Conservation (phyloP, 73 alveolate species). For the Symbiodinium pilosum region DNA sequence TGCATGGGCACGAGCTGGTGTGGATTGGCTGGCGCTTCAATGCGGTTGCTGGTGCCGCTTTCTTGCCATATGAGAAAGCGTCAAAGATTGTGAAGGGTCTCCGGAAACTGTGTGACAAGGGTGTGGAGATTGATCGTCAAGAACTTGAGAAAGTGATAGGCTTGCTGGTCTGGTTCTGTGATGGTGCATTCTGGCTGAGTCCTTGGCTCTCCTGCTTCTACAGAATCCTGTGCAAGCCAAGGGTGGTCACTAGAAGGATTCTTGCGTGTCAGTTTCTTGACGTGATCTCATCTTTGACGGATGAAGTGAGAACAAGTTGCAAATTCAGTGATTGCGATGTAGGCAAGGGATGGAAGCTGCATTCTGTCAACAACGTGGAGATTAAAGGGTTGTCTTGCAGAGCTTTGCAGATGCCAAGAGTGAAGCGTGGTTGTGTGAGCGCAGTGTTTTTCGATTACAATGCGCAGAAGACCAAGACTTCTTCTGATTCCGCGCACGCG, state of each 20-base stretch:
- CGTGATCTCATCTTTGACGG: not conserved
- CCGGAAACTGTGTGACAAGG: not conserved
- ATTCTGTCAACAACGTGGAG: not conserved
- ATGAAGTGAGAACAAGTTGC: not conserved
- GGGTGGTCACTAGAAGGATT: not conserved
- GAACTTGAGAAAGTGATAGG: conserved; percentile 22
- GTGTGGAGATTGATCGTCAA: not conserved
- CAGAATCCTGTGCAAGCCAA: not conserved
- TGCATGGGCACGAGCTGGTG: not conserved
- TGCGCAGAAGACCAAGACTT: not conserved
- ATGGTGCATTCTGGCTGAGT: conserved; percentile 12
- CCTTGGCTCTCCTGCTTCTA: conserved; percentile 20
- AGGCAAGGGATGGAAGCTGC: conserved; percentile 30
- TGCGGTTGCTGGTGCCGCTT: not conserved
- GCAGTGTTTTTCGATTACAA: conserved; percentile 7
- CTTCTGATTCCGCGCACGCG: not conserved
- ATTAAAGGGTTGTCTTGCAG: not conserved
- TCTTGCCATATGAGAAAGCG: not conserved
- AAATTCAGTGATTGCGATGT: not conserved
- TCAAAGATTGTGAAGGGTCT: not conserved
- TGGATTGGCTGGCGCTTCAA: conserved; percentile 30
- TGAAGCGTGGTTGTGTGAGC: conserved; percentile 20
- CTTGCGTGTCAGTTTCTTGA: not conserved
- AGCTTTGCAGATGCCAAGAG: not conserved
- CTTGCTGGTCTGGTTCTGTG: not conserved